Conservation (phyloP, 2,329 filamentous ascomycete genomes). For the Aspergillus bombycis region DNA sequence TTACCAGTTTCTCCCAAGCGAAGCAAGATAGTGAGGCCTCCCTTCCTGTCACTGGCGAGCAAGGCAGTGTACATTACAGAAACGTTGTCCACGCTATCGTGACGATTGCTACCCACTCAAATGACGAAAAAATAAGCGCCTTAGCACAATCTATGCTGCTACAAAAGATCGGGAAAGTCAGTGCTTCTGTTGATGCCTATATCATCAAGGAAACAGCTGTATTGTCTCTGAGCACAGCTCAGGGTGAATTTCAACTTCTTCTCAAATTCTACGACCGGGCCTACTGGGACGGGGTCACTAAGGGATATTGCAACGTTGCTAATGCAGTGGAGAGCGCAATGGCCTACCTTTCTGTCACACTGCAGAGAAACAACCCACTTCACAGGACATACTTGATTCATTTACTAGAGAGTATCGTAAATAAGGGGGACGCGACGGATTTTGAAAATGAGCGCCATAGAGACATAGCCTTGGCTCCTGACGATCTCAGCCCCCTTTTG, state of each 20-base stretch:
- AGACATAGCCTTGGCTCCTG: conserved; percentile 79
- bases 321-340: conserved; percentile 80
- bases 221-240: conserved; percentile 75
- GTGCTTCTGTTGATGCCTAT: conserved; percentile 74
- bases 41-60: conserved; percentile 71
- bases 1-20: conserved; percentile 38
- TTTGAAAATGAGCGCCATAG: conserved; percentile 72
- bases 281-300: conserved; percentile 71
- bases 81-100: conserved; percentile 97
- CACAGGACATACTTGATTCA: conserved; percentile 84
- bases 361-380: conserved; percentile 68
- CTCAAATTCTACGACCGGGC: conserved; percentile 81
- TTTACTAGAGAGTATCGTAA: conserved; percentile 83
- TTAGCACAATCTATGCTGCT: conserved; percentile 92
- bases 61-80: conserved; percentile 76
- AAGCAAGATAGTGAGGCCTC: conserved; percentile 62
- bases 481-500: conserved; percentile 84
- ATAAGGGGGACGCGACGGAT: conserved; percentile 83
- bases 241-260: conserved; percentile 80
- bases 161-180: conserved; percentile 92
- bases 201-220: conserved; percentile 82
- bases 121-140: conserved; percentile 89
- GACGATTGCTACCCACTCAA: conserved; percentile 77
- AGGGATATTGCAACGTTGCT: conserved; percentile 68
- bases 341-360: conserved; percentile 73